Conservation (phyloP, 345 rosid species). For the thale cress (Arabidopsis thaliana) region TAIR10.1 NC_003076.8:20181001-20181500, state of each 20-base stretch:
- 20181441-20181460: conserved; percentile 87
- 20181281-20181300: conserved; percentile 78
- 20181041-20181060: conserved; percentile 97
- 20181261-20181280: conserved; percentile 66
- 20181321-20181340: conserved; percentile 77
- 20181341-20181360: conserved; percentile 81
- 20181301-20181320: conserved; percentile 78
- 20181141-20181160: conserved; percentile 58
- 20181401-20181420: conserved; percentile 77
- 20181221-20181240: conserved; percentile 63
- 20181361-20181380: conserved; percentile 85
- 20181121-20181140: conserved; percentile 80
- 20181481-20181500: conserved; percentile 74
- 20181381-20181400: conserved; percentile 71
- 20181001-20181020: conserved; percentile 75
- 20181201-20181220: conserved; percentile 58
- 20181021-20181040: conserved; percentile 70
- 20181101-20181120: conserved; percentile 83
- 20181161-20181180: conserved; percentile 51
- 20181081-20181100: conserved; percentile 80
- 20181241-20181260: conserved; percentile 55
- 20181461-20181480: conserved; percentile 76
- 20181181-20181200: conserved; percentile 55
- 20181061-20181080: conserved; percentile 99
- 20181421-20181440: conserved; percentile 70